These are phyloP conservation scores for Saccharomycopsis guyanensis DNA, from an alignment of 805 yeast species.

Conservation along the genomic window DNA sequence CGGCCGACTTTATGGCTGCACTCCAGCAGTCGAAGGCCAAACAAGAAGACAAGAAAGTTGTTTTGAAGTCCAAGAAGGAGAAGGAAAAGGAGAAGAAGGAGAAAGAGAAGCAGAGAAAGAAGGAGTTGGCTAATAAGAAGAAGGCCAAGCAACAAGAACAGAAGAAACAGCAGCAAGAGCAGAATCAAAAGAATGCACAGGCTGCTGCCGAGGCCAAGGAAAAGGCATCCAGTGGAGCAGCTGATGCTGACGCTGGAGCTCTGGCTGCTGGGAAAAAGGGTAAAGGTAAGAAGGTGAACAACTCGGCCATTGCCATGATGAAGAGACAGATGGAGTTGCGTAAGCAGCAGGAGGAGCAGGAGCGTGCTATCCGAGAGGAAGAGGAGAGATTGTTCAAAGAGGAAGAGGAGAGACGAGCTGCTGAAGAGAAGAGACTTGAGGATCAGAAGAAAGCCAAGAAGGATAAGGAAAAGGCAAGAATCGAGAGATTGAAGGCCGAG, in stretches of 20 bases:
- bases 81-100: constrained; percentile 94
- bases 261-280: constrained; percentile 31
- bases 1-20: constrained; percentile 74
- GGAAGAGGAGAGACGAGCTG: constrained; percentile 43
- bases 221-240: constrained; percentile 18
- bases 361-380: constrained; percentile 63
- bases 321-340: constrained; percentile 82
- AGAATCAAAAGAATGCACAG: constrained; percentile 28
- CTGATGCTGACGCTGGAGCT: constrained; percentile 32
- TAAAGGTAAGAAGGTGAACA: constrained; percentile 69
- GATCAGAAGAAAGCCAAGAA: constrained; percentile 63
- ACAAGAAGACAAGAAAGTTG: constrained; percentile 61
- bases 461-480: constrained; percentile 80
- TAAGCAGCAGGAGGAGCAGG: constrained; percentile 84
- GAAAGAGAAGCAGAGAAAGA: constrained; percentile 82
- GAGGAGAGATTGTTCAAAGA: constrained; percentile 46
- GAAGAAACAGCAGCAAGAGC: constrained; percentile 44
- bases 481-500: constrained; percentile 89
- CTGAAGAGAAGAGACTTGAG: constrained; percentile 39
- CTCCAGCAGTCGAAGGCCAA: constrained; percentile 73
- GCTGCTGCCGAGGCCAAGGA: constrained; percentile 31
- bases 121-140: constrained; percentile 81
- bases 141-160: constrained; percentile 61
- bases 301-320: constrained; percentile 88
- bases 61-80: constrained; percentile 84